Evolutionary conservation across 768 basidiomycete species (phyloP).

Genomic region (Gloeophyllum trabeum): DNA sequence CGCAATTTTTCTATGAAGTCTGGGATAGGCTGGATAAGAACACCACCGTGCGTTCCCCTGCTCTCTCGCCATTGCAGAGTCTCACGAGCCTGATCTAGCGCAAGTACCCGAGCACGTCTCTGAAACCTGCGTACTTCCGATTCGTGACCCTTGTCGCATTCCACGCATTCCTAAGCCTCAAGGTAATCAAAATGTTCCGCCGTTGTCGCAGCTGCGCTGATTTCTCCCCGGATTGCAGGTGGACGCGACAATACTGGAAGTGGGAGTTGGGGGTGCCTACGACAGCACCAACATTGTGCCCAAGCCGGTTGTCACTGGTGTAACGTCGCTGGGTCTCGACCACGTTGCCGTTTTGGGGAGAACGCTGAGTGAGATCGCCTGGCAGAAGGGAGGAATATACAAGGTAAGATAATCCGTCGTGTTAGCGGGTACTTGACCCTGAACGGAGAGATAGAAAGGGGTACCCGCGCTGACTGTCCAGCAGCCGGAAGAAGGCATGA

Average conservation of each 20-base stretch:
- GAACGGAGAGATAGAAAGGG: conserved; percentile 34
- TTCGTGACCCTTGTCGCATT: conserved; percentile 88
- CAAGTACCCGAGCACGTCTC: conserved; percentile 35
- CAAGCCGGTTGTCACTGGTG: conserved; percentile 78
- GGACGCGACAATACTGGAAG: conserved; percentile 89
- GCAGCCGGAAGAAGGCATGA: conserved; percentile 61
- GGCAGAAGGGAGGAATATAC: conserved; percentile 95
- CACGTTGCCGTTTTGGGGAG: conserved; percentile 83
- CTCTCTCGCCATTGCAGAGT: conserved; percentile 1
- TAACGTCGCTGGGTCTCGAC: conserved; percentile 87
- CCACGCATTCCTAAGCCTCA: conserved; percentile 74
- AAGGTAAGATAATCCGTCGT: too few species aligned
- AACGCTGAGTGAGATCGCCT: conserved; percentile 81
- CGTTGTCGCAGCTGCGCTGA: neutral
- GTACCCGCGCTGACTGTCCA: conserved; percentile 80
- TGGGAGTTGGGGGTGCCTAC: conserved; percentile 88
- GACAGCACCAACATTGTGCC: conserved; percentile 97
- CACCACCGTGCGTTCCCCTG: conserved; percentile 30
- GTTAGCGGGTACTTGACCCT: too few species aligned
- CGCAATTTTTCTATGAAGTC: conserved; percentile 90
- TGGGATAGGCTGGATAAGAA: conserved; percentile 77
- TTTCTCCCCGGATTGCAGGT: conserved; percentile 27
- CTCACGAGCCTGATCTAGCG: too few species aligned
- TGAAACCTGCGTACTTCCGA: conserved; percentile 89
- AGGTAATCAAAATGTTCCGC: conserved; percentile 22